phyloP scores from a whole-genome alignment of 306 rosid species.

The Cyamopsis tetragonoloba region DNA sequence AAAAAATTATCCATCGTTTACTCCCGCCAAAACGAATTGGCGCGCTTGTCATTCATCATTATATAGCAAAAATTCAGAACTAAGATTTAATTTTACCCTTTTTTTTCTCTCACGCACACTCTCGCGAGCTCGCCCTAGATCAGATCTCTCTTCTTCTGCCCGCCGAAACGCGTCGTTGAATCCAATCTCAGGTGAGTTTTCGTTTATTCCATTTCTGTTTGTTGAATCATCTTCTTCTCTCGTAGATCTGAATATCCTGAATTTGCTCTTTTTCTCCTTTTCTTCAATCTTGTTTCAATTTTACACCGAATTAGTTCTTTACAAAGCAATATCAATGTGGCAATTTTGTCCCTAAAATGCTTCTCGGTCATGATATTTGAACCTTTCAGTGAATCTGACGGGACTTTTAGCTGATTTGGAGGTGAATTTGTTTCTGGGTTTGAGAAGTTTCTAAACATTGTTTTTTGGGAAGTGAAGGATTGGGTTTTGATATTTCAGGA shows the following conservation, averaged over 20 bases:
- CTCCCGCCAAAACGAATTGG: slow-evolving; percentile 31
- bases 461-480: neutral
- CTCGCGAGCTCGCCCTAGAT: slow-evolving; percentile 12
- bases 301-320: neutral
- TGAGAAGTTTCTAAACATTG: neutral
- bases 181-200: slow-evolving; percentile 9
- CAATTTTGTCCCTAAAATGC: neutral
- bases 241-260: slow-evolving; percentile 6
- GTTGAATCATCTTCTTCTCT: neutral
- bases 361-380: neutral
- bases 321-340: neutral
- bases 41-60: slow-evolving; percentile 4
- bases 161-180: neutral
- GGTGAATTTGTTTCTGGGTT: neutral
- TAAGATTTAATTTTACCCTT: neutral
- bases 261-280: neutral
- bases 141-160: neutral
- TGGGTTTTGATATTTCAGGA: neutral
- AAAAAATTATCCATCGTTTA: neutral
- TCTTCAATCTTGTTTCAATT: neutral
- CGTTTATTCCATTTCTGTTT: neutral
- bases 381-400: neutral
- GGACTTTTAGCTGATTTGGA: neutral
- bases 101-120: neutral
- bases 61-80: neutral